Percentiles rank a stretch among this genome's conserved stretches.
phyloP scores from a whole-genome alignment of 2,329 filamentous ascomycete genomes.

The Fonsecaea erecta region DNA sequence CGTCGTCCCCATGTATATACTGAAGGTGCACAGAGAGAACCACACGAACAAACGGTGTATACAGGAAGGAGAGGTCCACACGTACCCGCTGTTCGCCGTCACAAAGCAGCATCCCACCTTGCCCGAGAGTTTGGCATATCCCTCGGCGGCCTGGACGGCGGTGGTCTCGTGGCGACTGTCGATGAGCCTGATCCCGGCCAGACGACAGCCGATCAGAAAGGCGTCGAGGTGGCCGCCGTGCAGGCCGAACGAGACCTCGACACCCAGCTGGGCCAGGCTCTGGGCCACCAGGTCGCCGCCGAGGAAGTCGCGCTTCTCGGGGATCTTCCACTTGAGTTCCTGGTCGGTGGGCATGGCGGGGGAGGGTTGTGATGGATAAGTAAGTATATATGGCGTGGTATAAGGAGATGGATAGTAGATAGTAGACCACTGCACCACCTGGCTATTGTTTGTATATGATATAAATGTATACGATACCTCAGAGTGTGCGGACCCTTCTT shows the following conservation, averaged over 20 bases:
- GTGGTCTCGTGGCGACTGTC: conserved; percentile 56
- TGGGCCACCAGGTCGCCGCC: conserved; percentile 55
- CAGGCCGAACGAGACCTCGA: conserved; percentile 53
- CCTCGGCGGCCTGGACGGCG: conserved; percentile 55
- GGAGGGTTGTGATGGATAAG: too few relatives aligned
- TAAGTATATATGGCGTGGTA: too few relatives aligned
- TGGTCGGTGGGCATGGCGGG: conserved; percentile 16
- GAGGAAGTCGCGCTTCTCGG: conserved; percentile 47
- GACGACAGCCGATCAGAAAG: conserved; percentile 52
- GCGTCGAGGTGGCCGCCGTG: conserved; percentile 57
- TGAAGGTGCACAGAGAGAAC: too few relatives aligned
- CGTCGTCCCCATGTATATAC: neutral
- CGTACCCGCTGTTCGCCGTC: conserved; percentile 55
- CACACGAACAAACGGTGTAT: too few relatives aligned
- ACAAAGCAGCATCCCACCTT: conserved; percentile 54
- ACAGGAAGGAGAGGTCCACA: too few relatives aligned
- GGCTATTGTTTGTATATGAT: too few relatives aligned
- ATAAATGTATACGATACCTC: too few relatives aligned
- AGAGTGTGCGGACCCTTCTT: too few relatives aligned
- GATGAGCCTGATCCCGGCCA: conserved; percentile 49
- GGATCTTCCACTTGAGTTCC: conserved; percentile 35
- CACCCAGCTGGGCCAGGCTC: conserved; percentile 49
- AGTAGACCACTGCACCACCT: too few relatives aligned
- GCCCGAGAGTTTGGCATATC: conserved; percentile 51
- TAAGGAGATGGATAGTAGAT: too few relatives aligned